Percentiles rank a stretch among this genome's conserved stretches.
phyloP scores from a whole-genome alignment of 257 asterid species.

The Primulina huaijiensis region DNA sequence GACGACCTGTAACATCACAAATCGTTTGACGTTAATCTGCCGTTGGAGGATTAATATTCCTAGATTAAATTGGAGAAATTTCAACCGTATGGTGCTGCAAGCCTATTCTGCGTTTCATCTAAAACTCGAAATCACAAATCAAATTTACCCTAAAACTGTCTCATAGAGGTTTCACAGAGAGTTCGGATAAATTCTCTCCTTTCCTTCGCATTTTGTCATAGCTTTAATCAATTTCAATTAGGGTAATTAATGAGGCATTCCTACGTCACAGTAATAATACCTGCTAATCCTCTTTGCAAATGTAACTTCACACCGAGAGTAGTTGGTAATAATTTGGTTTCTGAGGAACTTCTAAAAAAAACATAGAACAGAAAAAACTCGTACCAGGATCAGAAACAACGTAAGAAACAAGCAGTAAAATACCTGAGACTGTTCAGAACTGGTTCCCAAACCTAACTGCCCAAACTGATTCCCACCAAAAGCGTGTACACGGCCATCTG shows the following conservation, averaged over 20 bases:
- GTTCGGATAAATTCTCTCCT: neutral
- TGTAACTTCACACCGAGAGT: conserved; percentile 37
- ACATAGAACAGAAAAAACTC: conserved; percentile 32
- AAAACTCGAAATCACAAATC: neutral
- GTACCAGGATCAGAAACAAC: conserved; percentile 29
- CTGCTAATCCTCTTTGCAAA: conserved; percentile 38
- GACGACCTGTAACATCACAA: conserved; percentile 32
- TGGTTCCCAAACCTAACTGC: conserved; percentile 68
- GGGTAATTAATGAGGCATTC: conserved; percentile 19
- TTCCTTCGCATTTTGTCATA: neutral
- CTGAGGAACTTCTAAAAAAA: conserved; percentile 46
- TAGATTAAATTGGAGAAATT: neutral
- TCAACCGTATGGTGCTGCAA: neutral
- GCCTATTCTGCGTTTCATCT: neutral
- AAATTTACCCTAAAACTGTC: neutral
- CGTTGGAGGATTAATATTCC: neutral
- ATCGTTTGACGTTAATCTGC: conserved; percentile 1
- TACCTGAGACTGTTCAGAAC: conserved; percentile 64
- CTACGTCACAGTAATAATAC: conserved; percentile 26
- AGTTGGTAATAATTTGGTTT: conserved; percentile 31
- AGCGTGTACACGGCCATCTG: conserved; percentile 51
- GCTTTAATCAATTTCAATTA: conserved; percentile 13
- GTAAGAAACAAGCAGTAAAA: conserved; percentile 12
- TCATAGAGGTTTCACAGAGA: neutral
- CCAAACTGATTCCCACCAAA: conserved; percentile 88